These are phyloP conservation scores for Hemisphaericaspora lyxosophila DNA, from an alignment of 1,139 yeast species.

Conservation along the genomic window DNA sequence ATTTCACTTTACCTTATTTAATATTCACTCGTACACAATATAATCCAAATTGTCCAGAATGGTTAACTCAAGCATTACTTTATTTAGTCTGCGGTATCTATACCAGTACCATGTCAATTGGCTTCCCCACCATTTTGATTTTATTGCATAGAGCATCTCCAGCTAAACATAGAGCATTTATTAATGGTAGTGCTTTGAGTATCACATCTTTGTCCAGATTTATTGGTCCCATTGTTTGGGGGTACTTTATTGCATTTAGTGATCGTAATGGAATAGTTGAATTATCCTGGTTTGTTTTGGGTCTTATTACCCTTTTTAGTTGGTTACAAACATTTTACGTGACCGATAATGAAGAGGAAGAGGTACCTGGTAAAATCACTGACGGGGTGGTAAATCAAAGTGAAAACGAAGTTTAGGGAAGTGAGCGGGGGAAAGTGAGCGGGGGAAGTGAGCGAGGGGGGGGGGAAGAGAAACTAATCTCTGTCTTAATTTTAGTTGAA, in stretches of 20 bases:
- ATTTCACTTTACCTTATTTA: slow-evolving; percentile 49
- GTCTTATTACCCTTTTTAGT: slow-evolving; percentile 35
- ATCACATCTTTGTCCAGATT: slow-evolving; percentile 57
- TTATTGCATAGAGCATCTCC: slow-evolving; percentile 51
- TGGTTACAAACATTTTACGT: slow-evolving; percentile 31
- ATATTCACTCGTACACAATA: slow-evolving; percentile 43
- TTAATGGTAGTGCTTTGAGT: slow-evolving; percentile 52
- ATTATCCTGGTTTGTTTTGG: slow-evolving; percentile 51
- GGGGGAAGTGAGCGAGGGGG: no score
- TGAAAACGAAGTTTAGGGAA: no score
- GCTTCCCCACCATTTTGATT: slow-evolving; percentile 45
- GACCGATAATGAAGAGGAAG: slow-evolving; percentile 27
- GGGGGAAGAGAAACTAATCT: no score
- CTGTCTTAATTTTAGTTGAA: no score
- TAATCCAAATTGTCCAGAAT: slow-evolving; percentile 23
- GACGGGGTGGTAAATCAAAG: no score
- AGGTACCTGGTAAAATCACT: no score
- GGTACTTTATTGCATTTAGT: slow-evolving; percentile 51
- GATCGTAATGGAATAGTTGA: slow-evolving; percentile 43
- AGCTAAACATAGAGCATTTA: slow-evolving; percentile 49
- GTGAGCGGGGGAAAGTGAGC: no score
- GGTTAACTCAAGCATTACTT: slow-evolving; percentile 23
- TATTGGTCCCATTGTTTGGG: slow-evolving; percentile 61
- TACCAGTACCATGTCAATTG: slow-evolving; percentile 38
- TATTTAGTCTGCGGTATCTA: slow-evolving; percentile 18